Evolutionary conservation across 2,329 filamentous ascomycete genomes (phyloP), one percentile per base, ranked within the genome.

Genomic region (Aspergillus sp.): DNA sequence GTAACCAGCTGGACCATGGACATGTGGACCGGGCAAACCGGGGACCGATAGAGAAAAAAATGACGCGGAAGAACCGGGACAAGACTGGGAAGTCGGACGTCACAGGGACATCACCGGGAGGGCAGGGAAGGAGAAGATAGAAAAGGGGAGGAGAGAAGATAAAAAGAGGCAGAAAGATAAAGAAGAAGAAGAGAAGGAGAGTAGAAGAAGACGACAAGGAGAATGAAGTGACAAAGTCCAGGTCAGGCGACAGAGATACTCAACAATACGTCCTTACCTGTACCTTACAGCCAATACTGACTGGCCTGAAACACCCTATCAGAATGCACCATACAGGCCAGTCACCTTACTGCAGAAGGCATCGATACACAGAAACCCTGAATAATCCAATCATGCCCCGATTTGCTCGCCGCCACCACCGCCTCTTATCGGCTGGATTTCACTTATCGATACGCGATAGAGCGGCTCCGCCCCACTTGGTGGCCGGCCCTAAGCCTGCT

Each of bases 1-100:
- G 51, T 50, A 35, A 49, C 43, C 36, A 45, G 46, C 4, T 43
- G 52, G 53, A 55, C 54, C 54, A 57, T 57, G 54, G 54, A 46
- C 48, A 39, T 27, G 31, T 10, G 26, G 48, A 49, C 48, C 49
- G 47, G 51, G 51, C 51, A 53, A 51, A 48, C 43, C 41, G 37
- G 41, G 37, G 42, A 19, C 19, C 2, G 37, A 13, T 30, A 30
- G 28, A 10, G 27, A 29, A 10, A 32, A 19, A 40, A n/a, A 8
- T 7, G 29, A 40, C 10, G 37, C 27, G 7, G 35, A 10, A 11
- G 13, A 39, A 27, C 29, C 27, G 32, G 12, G 31, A 11, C 33
- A 33, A 40, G 29, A 11, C 35, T 19, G 30, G 37, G 34, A 33
- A 19, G 38, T 19, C 27, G 37, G 43, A 50, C 45, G 50, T 50